A percentile compares a stretch with the other conserved stretches of the same genome.
Evolutionary conservation across 2,329 filamentous ascomycete species (phyloP).

Genomic region (Aspergillus sp.): DNA sequence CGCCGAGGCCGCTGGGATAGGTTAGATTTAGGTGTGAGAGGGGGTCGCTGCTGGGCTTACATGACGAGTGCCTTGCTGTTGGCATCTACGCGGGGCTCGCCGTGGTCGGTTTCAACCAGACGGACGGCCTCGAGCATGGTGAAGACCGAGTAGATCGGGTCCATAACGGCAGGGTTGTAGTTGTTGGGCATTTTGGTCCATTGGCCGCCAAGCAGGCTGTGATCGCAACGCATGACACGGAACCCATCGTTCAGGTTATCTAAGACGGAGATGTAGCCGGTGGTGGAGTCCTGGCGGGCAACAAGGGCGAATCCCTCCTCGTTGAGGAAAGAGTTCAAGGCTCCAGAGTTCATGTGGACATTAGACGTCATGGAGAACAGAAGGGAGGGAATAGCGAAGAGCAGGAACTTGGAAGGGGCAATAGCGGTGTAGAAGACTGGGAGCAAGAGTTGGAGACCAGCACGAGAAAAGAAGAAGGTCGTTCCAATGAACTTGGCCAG

Average conservation of each 20-base stretch:
- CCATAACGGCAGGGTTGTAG: conserved; percentile 61
- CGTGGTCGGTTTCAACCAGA: conserved; percentile 63
- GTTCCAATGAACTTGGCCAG: conserved; percentile 60
- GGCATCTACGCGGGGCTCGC: conserved; percentile 52
- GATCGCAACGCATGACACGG: conserved; percentile 85
- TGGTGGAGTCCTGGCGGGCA: conserved; percentile 80
- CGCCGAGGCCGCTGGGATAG: conserved; percentile 72
- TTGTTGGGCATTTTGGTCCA: conserved; percentile 65
- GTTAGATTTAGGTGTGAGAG: too few species aligned
- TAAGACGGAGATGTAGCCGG: conserved; percentile 88
- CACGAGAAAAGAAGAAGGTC: conserved; percentile 66
- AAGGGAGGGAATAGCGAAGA: conserved; percentile 70
- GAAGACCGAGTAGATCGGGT: conserved; percentile 96
- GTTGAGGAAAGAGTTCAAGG: conserved; percentile 67
- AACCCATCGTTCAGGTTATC: conserved; percentile 73
- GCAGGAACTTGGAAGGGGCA: conserved; percentile 68
- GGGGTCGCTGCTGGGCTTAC: conserved; percentile 52
- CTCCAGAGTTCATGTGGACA: conserved; percentile 67
- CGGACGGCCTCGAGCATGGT: conserved; percentile 91
- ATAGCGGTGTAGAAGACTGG: conserved; percentile 66
- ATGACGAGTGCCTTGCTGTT: conserved; percentile 81
- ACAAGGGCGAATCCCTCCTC: conserved; percentile 72
- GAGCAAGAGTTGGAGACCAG: conserved; percentile 71
- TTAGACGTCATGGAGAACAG: conserved; percentile 67
- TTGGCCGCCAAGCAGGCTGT: conserved; percentile 89